Conservation (phyloP, 495 filamentous ascomycete species). For the Glarea lozoyensis region DNA sequence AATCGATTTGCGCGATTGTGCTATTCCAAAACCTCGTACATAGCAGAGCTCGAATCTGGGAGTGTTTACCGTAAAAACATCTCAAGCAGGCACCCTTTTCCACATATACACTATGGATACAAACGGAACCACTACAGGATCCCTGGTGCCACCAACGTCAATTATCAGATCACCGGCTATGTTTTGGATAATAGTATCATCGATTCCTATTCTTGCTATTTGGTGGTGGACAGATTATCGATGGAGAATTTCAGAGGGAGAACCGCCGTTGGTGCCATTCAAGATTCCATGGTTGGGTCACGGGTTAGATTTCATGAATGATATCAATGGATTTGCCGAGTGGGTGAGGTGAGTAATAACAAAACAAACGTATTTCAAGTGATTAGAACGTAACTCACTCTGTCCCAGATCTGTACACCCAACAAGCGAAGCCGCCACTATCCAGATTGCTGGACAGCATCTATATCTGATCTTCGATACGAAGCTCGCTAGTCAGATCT, state of each 20-base stretch:
- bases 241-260: slow-evolving; percentile 2
- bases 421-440: slow-evolving; percentile 1
- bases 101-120: too few relatives aligned
- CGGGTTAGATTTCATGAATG: slow-evolving; percentile 3
- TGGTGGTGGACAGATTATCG: background rate
- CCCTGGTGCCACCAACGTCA: too few relatives aligned
- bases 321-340: slow-evolving; percentile 3
- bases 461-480: slow-evolving; percentile 5
- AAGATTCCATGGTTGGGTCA: slow-evolving; percentile 4
- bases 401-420: slow-evolving; percentile 1
- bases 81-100: too few relatives aligned
- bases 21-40: too few relatives aligned
- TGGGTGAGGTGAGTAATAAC: slow-evolving; percentile 1
- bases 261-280: slow-evolving; percentile 3
- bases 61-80: too few relatives aligned
- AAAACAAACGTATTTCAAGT: background rate
- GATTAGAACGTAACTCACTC: background rate
- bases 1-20: too few relatives aligned
- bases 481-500: slow-evolving; percentile 1
- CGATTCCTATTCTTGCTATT: background rate
- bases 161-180: too few relatives aligned
- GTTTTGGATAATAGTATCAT: too few relatives aligned
- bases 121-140: too few relatives aligned
- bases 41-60: too few relatives aligned
- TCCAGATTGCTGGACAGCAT: slow-evolving; percentile 3